Percentiles rank a stretch among this genome's conserved stretches.
Conservation (phyloP, 169 alveolate genomes). For the Plasmodium relictum region DNA sequence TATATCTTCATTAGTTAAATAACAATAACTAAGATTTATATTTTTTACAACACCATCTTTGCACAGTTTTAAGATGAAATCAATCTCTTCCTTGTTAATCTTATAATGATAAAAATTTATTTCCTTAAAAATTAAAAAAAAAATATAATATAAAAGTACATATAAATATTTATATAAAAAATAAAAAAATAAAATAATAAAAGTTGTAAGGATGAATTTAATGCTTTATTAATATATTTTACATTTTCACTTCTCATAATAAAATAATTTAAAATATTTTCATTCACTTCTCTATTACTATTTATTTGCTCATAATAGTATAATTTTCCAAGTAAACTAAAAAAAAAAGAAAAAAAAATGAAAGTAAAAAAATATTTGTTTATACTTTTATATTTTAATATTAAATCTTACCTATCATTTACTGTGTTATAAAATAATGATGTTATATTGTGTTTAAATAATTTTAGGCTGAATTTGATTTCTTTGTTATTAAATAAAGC, state of each 20-base stretch:
- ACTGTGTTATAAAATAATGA: slow-evolving; percentile 21
- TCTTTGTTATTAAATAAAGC: slow-evolving; percentile 20
- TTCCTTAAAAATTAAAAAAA: slow-evolving; percentile 38
- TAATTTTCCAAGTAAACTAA: slow-evolving; percentile 28
- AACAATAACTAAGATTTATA: slow-evolving; percentile 49
- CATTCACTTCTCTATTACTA: slow-evolving; percentile 31
- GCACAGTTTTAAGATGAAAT: slow-evolving; percentile 39
- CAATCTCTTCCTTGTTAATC: slow-evolving; percentile 46
- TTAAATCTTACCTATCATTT: slow-evolving; percentile 31
- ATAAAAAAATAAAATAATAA: too few species aligned
- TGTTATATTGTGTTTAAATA: slow-evolving; percentile 16
- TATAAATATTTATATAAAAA: not conserved
- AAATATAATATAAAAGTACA: not conserved
- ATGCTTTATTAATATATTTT: too few species aligned
- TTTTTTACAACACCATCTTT: slow-evolving; percentile 24
- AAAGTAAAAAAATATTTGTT: not conserved
- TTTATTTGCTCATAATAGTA: slow-evolving; percentile 40
- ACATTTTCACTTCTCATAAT: slow-evolving; percentile 41
- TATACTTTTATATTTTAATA: not conserved
- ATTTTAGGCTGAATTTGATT: slow-evolving; percentile 13
- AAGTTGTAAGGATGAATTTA: too few species aligned
- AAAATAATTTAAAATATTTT: slow-evolving; percentile 49
- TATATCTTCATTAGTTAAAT: slow-evolving; percentile 53
- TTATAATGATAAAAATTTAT: slow-evolving; percentile 55
- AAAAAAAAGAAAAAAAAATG: not conserved